Evolutionary conservation across 1,139 yeast genomes (phyloP).

Genomic region (Hyphopichia buzzinii): DNA sequence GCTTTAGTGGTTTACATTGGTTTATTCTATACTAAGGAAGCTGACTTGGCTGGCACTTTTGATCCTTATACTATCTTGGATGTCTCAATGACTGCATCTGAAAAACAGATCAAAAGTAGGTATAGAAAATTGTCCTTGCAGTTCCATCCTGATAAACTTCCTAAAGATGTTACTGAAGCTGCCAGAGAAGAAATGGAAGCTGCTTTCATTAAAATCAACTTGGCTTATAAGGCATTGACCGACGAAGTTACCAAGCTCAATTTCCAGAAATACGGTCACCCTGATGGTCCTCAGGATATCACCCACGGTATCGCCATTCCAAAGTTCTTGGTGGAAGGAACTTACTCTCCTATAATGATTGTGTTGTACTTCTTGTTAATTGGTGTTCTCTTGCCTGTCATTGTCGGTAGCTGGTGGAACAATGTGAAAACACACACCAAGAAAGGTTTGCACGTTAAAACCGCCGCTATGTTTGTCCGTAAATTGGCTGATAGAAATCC

Average conservation of each 20-base stretch:
- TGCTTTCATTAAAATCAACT: constrained; percentile 75
- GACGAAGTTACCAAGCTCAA: constrained; percentile 85
- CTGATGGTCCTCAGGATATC: constrained; percentile 95
- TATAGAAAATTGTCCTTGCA: constrained; percentile 84
- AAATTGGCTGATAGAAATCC: constrained; percentile 73
- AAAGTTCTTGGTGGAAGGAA: constrained; percentile 82
- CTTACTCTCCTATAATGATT: constrained; percentile 66
- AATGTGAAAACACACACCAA: constrained; percentile 78
- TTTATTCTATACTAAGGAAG: constrained; percentile 46
- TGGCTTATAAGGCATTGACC: constrained; percentile 93
- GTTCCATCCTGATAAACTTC: constrained; percentile 91
- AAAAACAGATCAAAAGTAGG: constrained; percentile 74
- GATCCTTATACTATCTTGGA: constrained; percentile 92
- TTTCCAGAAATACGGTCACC: constrained; percentile 87
- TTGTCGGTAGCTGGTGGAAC: constrained; percentile 91
- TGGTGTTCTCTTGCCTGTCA: constrained; percentile 73
- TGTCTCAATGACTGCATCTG: constrained; percentile 63
- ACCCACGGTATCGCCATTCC: constrained; percentile 97
- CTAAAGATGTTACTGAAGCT: constrained; percentile 61
- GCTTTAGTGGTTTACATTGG: constrained; percentile 49
- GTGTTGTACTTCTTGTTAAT: constrained; percentile 65
- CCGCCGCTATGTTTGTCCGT: constrained; percentile 73
- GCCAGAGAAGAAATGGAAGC: constrained; percentile 65
- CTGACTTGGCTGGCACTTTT: constrained; percentile 50
- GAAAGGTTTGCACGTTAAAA: constrained; percentile 75